These are phyloP conservation scores for Stemphylium beticola DNA, from an alignment of 2,329 filamentous ascomycete species.

Conservation along the genomic window DNA sequence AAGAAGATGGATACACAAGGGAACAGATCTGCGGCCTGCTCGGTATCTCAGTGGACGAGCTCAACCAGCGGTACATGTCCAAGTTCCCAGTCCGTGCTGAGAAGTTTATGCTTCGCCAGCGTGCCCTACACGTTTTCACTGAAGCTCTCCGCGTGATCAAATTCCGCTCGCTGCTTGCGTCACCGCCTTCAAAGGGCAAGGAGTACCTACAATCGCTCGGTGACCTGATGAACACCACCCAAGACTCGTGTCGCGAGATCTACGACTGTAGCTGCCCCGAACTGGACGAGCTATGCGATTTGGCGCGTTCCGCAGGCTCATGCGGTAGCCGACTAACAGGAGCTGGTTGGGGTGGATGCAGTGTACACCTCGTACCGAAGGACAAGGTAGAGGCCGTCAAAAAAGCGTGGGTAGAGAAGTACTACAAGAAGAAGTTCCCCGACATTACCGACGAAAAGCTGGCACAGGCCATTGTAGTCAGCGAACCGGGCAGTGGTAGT, in stretches of 20 bases:
- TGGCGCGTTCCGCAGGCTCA: constrained; percentile 78
- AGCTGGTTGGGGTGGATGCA: constrained; percentile 96
- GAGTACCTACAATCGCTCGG: constrained; percentile 78
- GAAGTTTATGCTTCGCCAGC: constrained; percentile 83
- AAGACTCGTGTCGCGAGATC: constrained; percentile 81
- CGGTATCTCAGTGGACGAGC: constrained; percentile 69
- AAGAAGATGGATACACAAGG: constrained; percentile 85
- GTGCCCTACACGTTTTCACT: constrained; percentile 87
- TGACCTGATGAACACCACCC: constrained; percentile 84
- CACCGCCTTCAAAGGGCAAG: constrained; percentile 55
- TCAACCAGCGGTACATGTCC: constrained; percentile 81
- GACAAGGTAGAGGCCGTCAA: constrained; percentile 81
- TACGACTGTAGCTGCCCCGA: constrained; percentile 94
- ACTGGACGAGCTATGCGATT: constrained; percentile 84
- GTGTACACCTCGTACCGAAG: constrained; percentile 87
- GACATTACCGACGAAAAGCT: constrained; percentile 74
- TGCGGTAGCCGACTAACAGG: constrained; percentile 89
- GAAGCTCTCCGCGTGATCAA: constrained; percentile 86
- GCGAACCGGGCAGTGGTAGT: constrained; percentile 78
- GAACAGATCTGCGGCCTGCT: constrained; percentile 81
- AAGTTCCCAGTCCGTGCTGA: constrained; percentile 89
- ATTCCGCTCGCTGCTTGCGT: constrained; percentile 77
- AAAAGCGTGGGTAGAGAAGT: constrained; percentile 77
- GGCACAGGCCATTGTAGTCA: constrained; percentile 83
- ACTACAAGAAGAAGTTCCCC: constrained; percentile 76